Conservation (phyloP, 2,329 filamentous ascomycete genomes). For the Fusarium stilboides region DNA sequence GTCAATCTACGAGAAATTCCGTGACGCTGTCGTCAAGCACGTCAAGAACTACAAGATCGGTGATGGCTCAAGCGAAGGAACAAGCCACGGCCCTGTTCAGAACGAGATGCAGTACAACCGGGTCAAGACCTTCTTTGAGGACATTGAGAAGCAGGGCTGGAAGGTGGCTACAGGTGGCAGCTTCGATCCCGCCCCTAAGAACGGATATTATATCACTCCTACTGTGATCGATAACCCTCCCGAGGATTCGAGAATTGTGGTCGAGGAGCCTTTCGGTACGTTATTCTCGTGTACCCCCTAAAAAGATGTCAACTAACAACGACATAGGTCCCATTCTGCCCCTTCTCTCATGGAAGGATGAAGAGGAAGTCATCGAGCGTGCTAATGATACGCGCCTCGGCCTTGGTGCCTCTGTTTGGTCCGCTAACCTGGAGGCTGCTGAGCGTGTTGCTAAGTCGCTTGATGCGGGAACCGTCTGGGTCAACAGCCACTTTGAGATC, state of each 20-base stretch:
- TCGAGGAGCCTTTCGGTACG: conserved; percentile 66
- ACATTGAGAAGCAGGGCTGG: conserved; percentile 63
- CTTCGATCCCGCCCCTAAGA: conserved; percentile 42
- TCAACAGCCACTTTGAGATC: conserved; percentile 70
- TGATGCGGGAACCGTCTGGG: conserved; percentile 72
- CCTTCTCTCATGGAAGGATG: conserved; percentile 71
- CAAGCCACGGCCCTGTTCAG: conserved; percentile 71
- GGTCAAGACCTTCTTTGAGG: conserved; percentile 60
- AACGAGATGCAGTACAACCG: conserved; percentile 77
- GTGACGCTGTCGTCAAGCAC: conserved; percentile 55
- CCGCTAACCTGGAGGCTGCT: conserved; percentile 65
- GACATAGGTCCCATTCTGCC: conserved; percentile 69
- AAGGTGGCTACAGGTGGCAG: conserved; percentile 58
- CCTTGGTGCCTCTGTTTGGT: conserved; percentile 71
- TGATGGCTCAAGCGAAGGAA: conserved; percentile 56
- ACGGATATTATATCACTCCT: conserved; percentile 71
- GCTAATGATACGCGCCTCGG: conserved; percentile 70
- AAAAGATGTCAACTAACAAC: not conserved
- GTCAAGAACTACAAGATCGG: conserved; percentile 63
- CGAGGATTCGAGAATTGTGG: conserved; percentile 69
- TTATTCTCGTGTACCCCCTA: fast-evolving
- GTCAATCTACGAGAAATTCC: conserved; percentile 70
- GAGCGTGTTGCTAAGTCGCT: conserved; percentile 67
- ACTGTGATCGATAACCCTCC: conserved; percentile 73
- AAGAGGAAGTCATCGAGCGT: conserved; percentile 71